Percentiles rank a stretch among this genome's conserved stretches.
Conservation (phyloP, 306 rosid species). For the Trifolium repens region DNA sequence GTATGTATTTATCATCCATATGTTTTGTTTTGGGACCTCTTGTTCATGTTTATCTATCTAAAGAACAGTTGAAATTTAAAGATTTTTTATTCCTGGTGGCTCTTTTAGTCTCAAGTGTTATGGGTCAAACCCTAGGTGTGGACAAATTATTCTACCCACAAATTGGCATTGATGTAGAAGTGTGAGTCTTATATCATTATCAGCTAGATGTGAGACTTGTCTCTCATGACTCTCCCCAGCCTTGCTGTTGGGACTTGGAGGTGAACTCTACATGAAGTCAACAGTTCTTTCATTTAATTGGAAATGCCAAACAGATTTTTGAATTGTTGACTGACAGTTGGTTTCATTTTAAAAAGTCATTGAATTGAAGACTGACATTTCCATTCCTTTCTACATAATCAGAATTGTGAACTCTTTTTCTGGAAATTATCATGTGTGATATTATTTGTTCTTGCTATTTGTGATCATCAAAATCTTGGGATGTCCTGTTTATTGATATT, state of each 20-base stretch:
- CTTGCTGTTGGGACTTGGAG: slow-evolving; percentile 9
- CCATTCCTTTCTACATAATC: not conserved
- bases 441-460: not conserved
- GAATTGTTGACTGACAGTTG: slow-evolving; percentile 9
- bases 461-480: slow-evolving; percentile 21
- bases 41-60: not conserved
- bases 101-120: not conserved
- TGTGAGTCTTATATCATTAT: slow-evolving; percentile 21
- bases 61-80: not conserved
- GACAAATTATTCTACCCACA: slow-evolving; percentile 1
- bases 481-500: slow-evolving; percentile 1
- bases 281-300: slow-evolving; percentile 1
- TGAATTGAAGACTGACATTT: slow-evolving; percentile 21
- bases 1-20: slow-evolving; percentile 56
- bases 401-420: slow-evolving; percentile 8
- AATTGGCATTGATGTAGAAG: slow-evolving; percentile 16
- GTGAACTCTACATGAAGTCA: slow-evolving; percentile 17
- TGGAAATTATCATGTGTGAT: not conserved
- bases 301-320: slow-evolving; percentile 9
- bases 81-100: not conserved
- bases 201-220: not conserved
- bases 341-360: slow-evolving; percentile 23
- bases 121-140: slow-evolving; percentile 4
- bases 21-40: slow-evolving; percentile 8
- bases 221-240: not conserved